A percentile compares a stretch with the other conserved stretches of the same genome.
These are phyloP conservation scores for Balansia obtecta DNA, from an alignment of 2,329 filamentous ascomycete species.

Conservation along the genomic window DNA sequence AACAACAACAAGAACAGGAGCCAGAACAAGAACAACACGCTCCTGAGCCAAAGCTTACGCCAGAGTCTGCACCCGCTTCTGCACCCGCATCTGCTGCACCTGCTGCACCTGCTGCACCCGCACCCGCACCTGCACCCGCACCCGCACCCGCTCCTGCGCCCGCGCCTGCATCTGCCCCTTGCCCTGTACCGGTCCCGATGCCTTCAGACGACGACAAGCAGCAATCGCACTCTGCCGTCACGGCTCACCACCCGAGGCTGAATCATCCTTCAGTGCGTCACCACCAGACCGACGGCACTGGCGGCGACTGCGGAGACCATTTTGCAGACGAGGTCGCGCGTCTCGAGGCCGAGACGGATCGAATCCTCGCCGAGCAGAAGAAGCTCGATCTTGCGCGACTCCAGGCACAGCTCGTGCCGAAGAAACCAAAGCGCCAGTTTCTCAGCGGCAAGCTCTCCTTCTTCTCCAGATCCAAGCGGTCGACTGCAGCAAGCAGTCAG, in stretches of 20 bases:
- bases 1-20: too few species aligned
- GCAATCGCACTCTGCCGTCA: neutral
- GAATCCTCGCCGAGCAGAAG: constrained; percentile 36
- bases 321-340: constrained; percentile 29
- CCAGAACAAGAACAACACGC: too few species aligned
- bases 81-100: neutral
- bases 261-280: neutral
- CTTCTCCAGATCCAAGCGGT: constrained; percentile 29
- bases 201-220: neutral
- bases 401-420: constrained; percentile 27
- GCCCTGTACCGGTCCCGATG: neutral
- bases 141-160: neutral
- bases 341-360: constrained; percentile 34
- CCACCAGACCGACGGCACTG: neutral
- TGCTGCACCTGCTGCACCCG: neutral
- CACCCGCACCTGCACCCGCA: neutral
- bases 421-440: constrained; percentile 24
- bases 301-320: constrained; percentile 5
- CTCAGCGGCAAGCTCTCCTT: constrained; percentile 37
- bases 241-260: neutral
- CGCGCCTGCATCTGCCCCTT: neutral
- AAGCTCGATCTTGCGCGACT: constrained; percentile 34
- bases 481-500: constrained; percentile 20
- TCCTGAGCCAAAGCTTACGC: neutral
- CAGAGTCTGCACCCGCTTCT: neutral